Percentiles rank a stretch among this genome's conserved stretches.
Evolutionary conservation across 768 basidiomycete genomes (phyloP).

Genomic region (Tricholoma sp.): DNA sequence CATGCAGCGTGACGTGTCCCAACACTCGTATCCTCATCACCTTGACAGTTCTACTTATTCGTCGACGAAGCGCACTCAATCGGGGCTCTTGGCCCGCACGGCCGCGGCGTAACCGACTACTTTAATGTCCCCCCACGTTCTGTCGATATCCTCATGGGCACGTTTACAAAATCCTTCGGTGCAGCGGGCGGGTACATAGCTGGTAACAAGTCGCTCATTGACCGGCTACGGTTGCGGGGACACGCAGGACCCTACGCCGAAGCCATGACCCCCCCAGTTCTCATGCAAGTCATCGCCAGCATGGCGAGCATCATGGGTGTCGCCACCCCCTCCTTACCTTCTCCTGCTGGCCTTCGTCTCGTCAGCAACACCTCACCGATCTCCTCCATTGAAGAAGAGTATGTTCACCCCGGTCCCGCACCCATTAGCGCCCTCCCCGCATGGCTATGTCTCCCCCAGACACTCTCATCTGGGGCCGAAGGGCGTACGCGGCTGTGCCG

Average conservation of each 20-base stretch:
- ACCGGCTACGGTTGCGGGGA: constrained; percentile 73
- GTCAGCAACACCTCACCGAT: constrained; percentile 19
- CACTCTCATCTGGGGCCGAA: constrained; percentile 77
- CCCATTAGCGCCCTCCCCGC: constrained; percentile 58
- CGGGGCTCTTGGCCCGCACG: constrained; percentile 90
- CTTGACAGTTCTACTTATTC: constrained; percentile 82
- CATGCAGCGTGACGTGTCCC: background rate
- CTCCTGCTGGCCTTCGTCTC: constrained; percentile 15
- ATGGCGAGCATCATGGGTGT: constrained; percentile 98
- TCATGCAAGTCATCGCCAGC: constrained; percentile 85
- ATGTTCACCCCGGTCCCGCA: constrained; percentile 63
- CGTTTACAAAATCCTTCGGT: constrained; percentile 94
- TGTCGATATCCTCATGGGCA: constrained; percentile 96
- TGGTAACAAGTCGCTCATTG: constrained; percentile 75
- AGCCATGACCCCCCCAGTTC: constrained; percentile 83
- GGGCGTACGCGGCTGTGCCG: constrained; percentile 78
- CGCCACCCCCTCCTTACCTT: constrained; percentile 30
- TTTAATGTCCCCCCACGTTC: constrained; percentile 76
- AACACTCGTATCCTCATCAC: background rate
- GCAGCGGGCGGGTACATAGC: constrained; percentile 94
- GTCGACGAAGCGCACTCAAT: constrained; percentile 98
- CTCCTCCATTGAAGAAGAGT: constrained; percentile 31
- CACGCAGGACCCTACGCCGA: constrained; percentile 87
- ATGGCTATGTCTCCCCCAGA: constrained; percentile 74
- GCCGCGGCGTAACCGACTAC: constrained; percentile 94